A percentile compares a stretch with the other conserved stretches of the same genome.
phyloP scores from a whole-genome alignment of 148 eudicot genomes.

The Arctostaphylos glauca region DNA sequence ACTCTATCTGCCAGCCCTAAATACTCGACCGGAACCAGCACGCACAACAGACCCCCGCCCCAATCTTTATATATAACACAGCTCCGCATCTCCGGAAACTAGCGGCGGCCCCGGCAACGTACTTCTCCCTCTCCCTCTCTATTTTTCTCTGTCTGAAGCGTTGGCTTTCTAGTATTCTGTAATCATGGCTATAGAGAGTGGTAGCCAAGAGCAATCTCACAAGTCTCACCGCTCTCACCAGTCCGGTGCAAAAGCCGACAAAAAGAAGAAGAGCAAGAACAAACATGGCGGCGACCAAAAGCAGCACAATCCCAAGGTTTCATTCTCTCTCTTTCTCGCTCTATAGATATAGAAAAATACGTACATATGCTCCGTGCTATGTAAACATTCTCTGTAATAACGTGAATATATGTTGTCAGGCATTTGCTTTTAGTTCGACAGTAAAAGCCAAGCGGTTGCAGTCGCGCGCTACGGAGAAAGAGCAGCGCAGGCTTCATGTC shows the following conservation, averaged over 20 bases:
- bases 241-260: constrained; percentile 60
- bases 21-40: no score
- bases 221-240: constrained; percentile 58
- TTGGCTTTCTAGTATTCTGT: not conserved
- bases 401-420: constrained; percentile 35
- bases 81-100: no score
- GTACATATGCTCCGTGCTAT: not conserved
- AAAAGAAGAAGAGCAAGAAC: constrained; percentile 37
- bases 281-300: constrained; percentile 30
- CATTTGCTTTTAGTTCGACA: constrained; percentile 69
- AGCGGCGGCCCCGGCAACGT: not conserved
- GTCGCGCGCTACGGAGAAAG: constrained; percentile 69
- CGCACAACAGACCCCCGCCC: no score
- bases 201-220: constrained; percentile 41
- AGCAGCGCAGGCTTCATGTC: constrained; percentile 83
- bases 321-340: not conserved
- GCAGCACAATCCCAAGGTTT: constrained; percentile 73
- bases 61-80: no score
- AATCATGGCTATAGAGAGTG: constrained; percentile 36
- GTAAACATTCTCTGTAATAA: not conserved
- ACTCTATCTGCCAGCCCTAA: no score
- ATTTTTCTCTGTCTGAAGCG: not conserved
- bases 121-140: not conserved
- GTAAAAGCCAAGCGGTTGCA: constrained; percentile 78
- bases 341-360: not conserved